phyloP scores from a whole-genome alignment of 768 basidiomycete species.

The Suillus weaverae region DNA sequence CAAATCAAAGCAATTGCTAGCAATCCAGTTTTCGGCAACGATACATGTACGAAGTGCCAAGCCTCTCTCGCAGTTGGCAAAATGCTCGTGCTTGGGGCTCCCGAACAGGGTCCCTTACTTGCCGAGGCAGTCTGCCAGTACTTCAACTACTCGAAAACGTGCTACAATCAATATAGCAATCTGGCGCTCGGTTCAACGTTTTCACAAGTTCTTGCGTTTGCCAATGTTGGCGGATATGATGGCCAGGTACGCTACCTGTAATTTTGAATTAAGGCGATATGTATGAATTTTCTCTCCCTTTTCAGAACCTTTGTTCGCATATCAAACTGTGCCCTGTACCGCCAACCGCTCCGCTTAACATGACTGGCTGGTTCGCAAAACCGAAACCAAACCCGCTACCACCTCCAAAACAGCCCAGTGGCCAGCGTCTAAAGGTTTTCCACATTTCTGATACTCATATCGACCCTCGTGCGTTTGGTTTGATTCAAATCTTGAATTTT shows the following conservation, averaged over 20 bases:
- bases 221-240: conserved; percentile 48
- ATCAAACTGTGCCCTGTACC: conserved; percentile 40
- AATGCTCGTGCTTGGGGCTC: conserved; percentile 43
- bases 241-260: conserved; percentile 39
- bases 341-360: conserved; percentile 41
- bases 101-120: conserved; percentile 42
- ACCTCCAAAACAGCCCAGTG: conserved; percentile 40
- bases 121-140: conserved; percentile 42
- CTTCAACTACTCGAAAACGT: conserved; percentile 39
- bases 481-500: not conserved
- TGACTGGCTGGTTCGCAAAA: conserved; percentile 50
- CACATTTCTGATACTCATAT: conserved; percentile 53
- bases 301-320: conserved; percentile 35
- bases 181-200: conserved; percentile 43
- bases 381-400: conserved; percentile 51
- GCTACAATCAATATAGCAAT: conserved; percentile 34
- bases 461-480: conserved; percentile 43
- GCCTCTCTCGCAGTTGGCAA: conserved; percentile 41
- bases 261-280: not conserved
- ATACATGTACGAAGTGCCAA: conserved; percentile 41
- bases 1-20: conserved; percentile 40
- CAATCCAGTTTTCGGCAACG: conserved; percentile 37
- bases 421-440: conserved; percentile 47
- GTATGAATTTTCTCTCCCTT: not conserved
- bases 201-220: conserved; percentile 48